Percentiles rank a stretch among this genome's conserved stretches.
phyloP scores from a whole-genome alignment of 345 rosid species.

The Eucalyptus sp. region DNA sequence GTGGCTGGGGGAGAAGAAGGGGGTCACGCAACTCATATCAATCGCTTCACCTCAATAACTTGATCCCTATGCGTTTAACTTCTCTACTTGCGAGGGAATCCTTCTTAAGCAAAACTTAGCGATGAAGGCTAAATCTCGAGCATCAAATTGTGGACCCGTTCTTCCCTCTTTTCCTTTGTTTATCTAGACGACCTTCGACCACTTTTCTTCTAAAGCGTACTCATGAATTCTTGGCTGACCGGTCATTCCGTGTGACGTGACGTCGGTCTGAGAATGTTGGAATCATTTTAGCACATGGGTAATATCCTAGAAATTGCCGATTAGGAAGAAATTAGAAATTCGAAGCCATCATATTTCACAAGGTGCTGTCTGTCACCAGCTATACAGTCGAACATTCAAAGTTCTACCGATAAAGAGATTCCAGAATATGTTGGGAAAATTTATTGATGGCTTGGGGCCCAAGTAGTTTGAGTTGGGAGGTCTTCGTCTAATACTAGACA shows the following conservation, averaged over 20 bases:
- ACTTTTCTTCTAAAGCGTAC: neutral
- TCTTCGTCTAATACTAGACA: neutral
- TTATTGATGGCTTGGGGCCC: neutral
- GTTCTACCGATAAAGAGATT: neutral
- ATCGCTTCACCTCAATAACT: neutral
- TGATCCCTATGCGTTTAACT: neutral
- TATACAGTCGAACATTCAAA: neutral
- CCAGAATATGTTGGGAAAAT: neutral
- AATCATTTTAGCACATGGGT: neutral
- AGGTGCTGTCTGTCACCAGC: neutral
- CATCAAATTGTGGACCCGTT: neutral
- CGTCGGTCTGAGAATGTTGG: neutral
- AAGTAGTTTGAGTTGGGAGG: neutral
- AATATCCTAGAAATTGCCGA: neutral
- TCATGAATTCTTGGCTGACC: neutral
- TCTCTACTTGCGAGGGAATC: neutral
- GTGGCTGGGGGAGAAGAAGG: neutral
- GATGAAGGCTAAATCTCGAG: neutral
- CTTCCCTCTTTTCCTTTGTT: neutral
- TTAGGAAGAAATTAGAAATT: neutral
- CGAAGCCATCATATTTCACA: neutral
- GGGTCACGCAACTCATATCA: neutral
- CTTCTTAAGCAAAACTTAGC: neutral
- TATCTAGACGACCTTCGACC: neutral
- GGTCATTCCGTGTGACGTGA: neutral